Conservation (phyloP, 192 early-diverging fungal genomes). For the Backusella parvicylindrica region DNA sequence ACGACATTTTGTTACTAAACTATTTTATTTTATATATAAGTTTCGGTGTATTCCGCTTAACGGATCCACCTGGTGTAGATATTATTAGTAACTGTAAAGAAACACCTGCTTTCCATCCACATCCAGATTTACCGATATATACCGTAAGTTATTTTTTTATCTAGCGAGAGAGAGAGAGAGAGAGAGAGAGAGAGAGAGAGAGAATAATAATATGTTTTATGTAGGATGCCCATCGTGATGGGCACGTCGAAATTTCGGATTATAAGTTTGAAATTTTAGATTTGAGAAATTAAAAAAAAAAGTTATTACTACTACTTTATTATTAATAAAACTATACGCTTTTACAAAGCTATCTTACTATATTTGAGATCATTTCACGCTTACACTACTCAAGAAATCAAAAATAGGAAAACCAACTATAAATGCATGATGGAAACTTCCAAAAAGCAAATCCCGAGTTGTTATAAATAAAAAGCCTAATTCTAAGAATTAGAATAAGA, state of each 20-base stretch:
- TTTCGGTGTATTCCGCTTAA: conserved; percentile 82
- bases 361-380: no score
- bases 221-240: conserved; percentile 23
- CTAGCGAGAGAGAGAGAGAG: background rate
- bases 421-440: no score
- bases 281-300: conserved; percentile 12
- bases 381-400: no score
- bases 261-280: conserved; percentile 22
- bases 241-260: conserved; percentile 18
- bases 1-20: no score
- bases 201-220: no score
- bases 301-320: background rate
- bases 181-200: no score
- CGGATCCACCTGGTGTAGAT: conserved; percentile 82
- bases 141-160: conserved; percentile 33
- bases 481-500: no score
- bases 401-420: no score
- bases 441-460: no score
- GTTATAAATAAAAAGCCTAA: no score
- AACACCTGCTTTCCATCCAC: conserved; percentile 78
- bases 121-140: conserved; percentile 56
- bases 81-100: conserved; percentile 68
- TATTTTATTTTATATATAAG: conserved; percentile 19
- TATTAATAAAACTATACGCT: no score
- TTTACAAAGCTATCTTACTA: no score